phyloP scores from a whole-genome alignment of 1,284 basidiomycete species.

The Nidula niveotomentosa region DNA sequence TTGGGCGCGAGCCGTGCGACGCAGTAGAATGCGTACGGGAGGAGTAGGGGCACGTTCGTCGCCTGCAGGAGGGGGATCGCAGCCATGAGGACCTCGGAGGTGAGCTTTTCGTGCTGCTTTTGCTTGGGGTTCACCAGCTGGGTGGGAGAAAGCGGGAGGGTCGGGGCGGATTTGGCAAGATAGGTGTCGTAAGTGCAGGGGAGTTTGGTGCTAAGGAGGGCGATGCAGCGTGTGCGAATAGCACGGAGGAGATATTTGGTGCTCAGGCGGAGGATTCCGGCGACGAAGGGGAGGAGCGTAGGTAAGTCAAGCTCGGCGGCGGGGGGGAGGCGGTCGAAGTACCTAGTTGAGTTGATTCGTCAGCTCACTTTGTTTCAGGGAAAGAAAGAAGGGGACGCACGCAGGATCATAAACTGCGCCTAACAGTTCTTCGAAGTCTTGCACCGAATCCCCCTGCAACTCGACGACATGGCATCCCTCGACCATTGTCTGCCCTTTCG shows the following conservation, averaged over 20 bases:
- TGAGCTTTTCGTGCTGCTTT: slow-evolving; percentile 22
- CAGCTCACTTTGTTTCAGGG: neutral
- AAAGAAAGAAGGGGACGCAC: slow-evolving; percentile 19
- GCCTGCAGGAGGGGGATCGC: slow-evolving; percentile 34
- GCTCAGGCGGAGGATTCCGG: slow-evolving; percentile 39
- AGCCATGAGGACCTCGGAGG: slow-evolving; percentile 37
- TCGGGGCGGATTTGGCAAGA: slow-evolving; percentile 18
- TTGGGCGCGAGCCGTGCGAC: slow-evolving; percentile 35
- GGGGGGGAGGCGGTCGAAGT: slow-evolving; percentile 29
- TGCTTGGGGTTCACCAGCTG: neutral
- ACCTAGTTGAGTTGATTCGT: slow-evolving; percentile 14
- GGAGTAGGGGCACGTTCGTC: slow-evolving; percentile 28
- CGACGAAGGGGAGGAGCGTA: slow-evolving; percentile 28
- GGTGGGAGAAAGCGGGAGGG: slow-evolving; percentile 3
- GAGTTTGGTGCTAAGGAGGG: slow-evolving; percentile 31
- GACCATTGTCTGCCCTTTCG: slow-evolving; percentile 21
- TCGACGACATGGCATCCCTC: slow-evolving; percentile 38
- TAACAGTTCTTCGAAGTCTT: slow-evolving; percentile 34
- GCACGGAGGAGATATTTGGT: slow-evolving; percentile 41
- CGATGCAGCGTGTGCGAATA: slow-evolving; percentile 36
- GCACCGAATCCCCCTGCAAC: slow-evolving; percentile 27
- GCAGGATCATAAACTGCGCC: slow-evolving; percentile 36
- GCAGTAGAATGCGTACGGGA: slow-evolving; percentile 42
- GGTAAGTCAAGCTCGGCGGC: slow-evolving; percentile 26
- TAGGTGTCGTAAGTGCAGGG: slow-evolving; percentile 36